phyloP scores from a whole-genome alignment of 805 yeast genomes.

The Starmerella apicola region DNA sequence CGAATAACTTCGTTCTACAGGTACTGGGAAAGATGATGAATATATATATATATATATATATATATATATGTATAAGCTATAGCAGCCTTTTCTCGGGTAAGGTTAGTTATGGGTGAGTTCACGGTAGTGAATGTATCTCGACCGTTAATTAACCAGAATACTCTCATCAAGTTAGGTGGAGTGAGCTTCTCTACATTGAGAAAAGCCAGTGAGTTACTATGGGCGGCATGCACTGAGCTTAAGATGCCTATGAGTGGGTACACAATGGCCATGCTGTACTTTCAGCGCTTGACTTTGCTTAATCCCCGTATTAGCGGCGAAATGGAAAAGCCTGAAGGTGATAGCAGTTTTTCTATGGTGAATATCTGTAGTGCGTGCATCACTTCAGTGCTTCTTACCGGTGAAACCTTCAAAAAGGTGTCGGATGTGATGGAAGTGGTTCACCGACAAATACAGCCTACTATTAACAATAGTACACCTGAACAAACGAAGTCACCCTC shows the following conservation, averaged over 20 bases:
- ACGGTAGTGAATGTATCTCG: conserved; percentile 9
- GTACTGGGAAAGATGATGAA: no score
- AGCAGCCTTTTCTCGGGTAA: no score
- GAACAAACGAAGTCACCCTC: no score
- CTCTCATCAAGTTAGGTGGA: conserved; percentile 4
- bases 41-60: no score
- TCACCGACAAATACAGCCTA: no score
- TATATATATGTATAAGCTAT: no score
- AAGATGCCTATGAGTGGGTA: conserved; percentile 49
- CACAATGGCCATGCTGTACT: conserved; percentile 57
- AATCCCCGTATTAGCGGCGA: conserved; percentile 26
- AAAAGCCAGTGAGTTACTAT: conserved; percentile 2
- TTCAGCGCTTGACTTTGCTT: conserved; percentile 58
- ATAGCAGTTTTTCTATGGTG: not conserved
- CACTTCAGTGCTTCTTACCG: conserved; percentile 62
- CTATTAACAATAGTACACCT: no score
- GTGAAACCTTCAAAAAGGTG: conserved; percentile 70
- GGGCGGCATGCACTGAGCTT: conserved; percentile 17
- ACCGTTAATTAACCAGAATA: conserved; percentile 7
- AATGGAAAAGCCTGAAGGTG: not conserved
- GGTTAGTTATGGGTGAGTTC: conserved; percentile 5
- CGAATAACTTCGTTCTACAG: no score
- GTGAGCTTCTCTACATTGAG: conserved; percentile 4
- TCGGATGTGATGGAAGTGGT: conserved; percentile 35
- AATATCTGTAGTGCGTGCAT: conserved; percentile 36